Evolutionary conservation across 768 basidiomycete genomes (phyloP), one percentile per base, ranked within the genome.

Genomic region (Pleurotus platypus): DNA sequence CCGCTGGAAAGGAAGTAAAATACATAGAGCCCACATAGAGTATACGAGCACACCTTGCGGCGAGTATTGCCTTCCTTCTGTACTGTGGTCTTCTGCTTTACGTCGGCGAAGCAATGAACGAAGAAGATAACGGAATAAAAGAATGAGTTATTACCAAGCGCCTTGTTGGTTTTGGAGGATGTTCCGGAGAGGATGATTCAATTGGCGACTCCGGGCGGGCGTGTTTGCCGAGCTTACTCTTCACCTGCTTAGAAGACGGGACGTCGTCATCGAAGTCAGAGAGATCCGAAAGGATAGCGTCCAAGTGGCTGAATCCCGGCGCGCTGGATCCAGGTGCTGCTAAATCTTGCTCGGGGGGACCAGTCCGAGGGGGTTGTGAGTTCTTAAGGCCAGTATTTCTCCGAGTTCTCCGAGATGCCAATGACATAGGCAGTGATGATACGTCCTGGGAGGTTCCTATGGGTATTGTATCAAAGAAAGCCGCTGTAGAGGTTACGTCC

Each of bases 231-330:
- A 55, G 45, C 13, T 15, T 18, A 30, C n/a, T 18, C 16, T 15
- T 43, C 39, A 43, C 22, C 13, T 11, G 47, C 22, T 57, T 45
- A 15, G 30, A 20, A 5, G 58, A 12, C 6, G 60, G 60, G 18
- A 57, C 47, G 24, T 61, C 60, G 50, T 61, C 60, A 5, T 53
- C 60, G 11, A 49, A 39, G 24, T 61, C 60, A 16, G 38, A 37
- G n/a, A 46, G 22, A 13, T 57, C 49, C 4, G 42, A 47, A 13
- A 43, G 27, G 15, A 38, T 43, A 37, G 16, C 15, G 47, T 24
- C 42, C 20, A 57, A 45, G 42, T 27, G 13, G 26, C 22, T 35
- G 30, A 56, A 4, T 5, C 26, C 40, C 13, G 40, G 13, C 11
- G 39, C 54, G 26, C 22, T 35, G 30, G 47, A 4, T 5, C 26